A percentile compares a stretch with the other conserved stretches of the same genome.
These are phyloP conservation scores for Rugiboletus extremiorientalis DNA, from an alignment of 1,284 basidiomycete species.

Conservation along the genomic window DNA sequence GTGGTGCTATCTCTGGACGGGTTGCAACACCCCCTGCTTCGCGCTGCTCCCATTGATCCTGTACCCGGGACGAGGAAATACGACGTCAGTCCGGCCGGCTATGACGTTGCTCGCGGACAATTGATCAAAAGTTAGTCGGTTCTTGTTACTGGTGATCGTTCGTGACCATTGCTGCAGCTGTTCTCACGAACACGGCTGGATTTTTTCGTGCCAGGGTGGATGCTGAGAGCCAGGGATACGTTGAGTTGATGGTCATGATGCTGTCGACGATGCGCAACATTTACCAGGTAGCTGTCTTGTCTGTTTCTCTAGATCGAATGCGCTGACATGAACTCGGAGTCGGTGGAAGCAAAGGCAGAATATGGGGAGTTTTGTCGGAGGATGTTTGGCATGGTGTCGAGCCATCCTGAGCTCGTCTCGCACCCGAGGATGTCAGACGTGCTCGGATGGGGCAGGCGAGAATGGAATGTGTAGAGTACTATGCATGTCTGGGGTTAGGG, in stretches of 20 bases:
- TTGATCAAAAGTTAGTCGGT: conserved; percentile 30
- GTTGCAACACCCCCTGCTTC: conserved; percentile 52
- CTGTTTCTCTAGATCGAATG: neutral
- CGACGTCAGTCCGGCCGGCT: conserved; percentile 20
- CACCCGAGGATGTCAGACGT: conserved; percentile 26
- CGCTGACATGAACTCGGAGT: conserved; percentile 5
- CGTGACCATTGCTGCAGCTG: conserved; percentile 15
- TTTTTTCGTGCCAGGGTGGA: conserved; percentile 21
- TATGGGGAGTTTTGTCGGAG: conserved; percentile 28
- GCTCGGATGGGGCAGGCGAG: conserved; percentile 21
- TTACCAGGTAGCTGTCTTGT: conserved; percentile 19
- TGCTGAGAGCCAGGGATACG: conserved; percentile 29
- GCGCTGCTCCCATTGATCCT: conserved; percentile 28
- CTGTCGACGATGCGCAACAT: conserved; percentile 34
- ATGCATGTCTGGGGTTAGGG: conserved; percentile 27
- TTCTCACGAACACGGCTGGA: conserved; percentile 27
- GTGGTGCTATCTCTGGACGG: conserved; percentile 53
- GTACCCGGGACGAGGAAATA: conserved; percentile 21
- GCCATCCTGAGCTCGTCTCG: conserved; percentile 18
- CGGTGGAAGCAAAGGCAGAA: conserved; percentile 11
- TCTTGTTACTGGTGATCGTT: neutral
- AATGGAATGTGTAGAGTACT: neutral
- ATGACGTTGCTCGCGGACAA: conserved; percentile 16
- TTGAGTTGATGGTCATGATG: conserved; percentile 31
- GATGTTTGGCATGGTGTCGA: conserved; percentile 16